These are phyloP conservation scores for Apophysomyces elegans DNA, from an alignment of 371 early-diverging fungal genomes.

Conservation along the genomic window DNA sequence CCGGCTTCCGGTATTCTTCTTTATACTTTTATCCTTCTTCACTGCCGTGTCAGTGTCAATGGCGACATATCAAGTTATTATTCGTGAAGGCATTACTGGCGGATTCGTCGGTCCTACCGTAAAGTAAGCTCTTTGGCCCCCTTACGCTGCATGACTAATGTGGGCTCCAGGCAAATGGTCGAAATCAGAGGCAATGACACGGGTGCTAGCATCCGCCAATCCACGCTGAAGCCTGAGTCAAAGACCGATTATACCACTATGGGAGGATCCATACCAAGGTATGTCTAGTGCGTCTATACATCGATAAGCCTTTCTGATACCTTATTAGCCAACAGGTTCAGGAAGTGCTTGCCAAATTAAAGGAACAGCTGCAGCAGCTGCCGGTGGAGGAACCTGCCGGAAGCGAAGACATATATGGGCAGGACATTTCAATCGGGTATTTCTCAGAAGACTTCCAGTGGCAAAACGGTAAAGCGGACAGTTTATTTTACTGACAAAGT, in stretches of 20 bases:
- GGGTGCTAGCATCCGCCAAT: slow-evolving; percentile 39
- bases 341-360: slow-evolving; percentile 16
- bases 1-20: slow-evolving; percentile 11
- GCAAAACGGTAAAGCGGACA: slow-evolving; percentile 40
- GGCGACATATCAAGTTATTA: slow-evolving; percentile 33
- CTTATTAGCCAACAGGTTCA: background rate
- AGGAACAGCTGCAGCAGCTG: slow-evolving; percentile 27
- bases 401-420: slow-evolving; percentile 55
- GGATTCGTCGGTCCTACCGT: slow-evolving; percentile 47
- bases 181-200: slow-evolving; percentile 40
- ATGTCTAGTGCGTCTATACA: slow-evolving; percentile 14
- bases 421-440: slow-evolving; percentile 45
- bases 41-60: slow-evolving; percentile 9
- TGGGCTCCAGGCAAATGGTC: slow-evolving; percentile 33
- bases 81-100: slow-evolving; percentile 49
- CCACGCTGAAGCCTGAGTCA: slow-evolving; percentile 37
- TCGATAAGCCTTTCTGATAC: background rate
- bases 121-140: slow-evolving; percentile 33
- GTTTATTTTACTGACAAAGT: background rate
- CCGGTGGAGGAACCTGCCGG: slow-evolving; percentile 51
- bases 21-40: slow-evolving; percentile 9
- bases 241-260: slow-evolving; percentile 36
- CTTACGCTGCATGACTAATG: background rate
- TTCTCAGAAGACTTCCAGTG: slow-evolving; percentile 50
- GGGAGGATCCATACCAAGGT: slow-evolving; percentile 35